Evolutionary conservation across 331 rosid species (phyloP).

Genomic region (Spiraea crenata): DNA sequence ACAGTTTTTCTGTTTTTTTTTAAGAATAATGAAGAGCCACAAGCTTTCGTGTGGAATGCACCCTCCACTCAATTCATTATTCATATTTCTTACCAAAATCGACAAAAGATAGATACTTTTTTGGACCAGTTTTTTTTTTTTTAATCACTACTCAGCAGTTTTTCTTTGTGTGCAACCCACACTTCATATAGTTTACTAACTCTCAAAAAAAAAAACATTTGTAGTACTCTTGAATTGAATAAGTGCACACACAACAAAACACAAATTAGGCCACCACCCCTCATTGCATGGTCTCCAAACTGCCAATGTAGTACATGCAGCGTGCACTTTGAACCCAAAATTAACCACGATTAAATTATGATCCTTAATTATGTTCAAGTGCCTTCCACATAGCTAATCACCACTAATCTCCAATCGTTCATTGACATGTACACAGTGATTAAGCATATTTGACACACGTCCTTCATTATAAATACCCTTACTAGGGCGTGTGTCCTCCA

Average conservation of each 20-base stretch:
- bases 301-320: neutral
- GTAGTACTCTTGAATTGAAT: neutral
- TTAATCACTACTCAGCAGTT: neutral
- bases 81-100: conserved; percentile 12
- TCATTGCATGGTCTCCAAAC: too few relatives aligned
- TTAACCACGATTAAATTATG: neutral
- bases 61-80: conserved; percentile 25
- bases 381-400: conserved; percentile 23
- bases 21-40: conserved; percentile 19
- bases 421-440: neutral
- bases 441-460: neutral
- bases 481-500: conserved; percentile 32
- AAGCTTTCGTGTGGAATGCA: conserved; percentile 43
- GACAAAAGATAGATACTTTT: neutral
- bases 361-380: neutral
- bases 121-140: neutral
- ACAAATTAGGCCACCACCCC: too few relatives aligned
- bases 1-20: neutral
- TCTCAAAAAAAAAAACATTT: too few relatives aligned
- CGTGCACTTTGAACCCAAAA: neutral
- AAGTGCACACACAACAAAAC: too few relatives aligned
- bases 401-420: neutral
- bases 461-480: conserved; percentile 22
- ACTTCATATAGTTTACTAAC: conserved; percentile 1
- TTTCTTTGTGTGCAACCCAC: conserved; percentile 14